Conservation (phyloP, 2,329 filamentous ascomycete species). For the Colletotrichum sp. region DNA sequence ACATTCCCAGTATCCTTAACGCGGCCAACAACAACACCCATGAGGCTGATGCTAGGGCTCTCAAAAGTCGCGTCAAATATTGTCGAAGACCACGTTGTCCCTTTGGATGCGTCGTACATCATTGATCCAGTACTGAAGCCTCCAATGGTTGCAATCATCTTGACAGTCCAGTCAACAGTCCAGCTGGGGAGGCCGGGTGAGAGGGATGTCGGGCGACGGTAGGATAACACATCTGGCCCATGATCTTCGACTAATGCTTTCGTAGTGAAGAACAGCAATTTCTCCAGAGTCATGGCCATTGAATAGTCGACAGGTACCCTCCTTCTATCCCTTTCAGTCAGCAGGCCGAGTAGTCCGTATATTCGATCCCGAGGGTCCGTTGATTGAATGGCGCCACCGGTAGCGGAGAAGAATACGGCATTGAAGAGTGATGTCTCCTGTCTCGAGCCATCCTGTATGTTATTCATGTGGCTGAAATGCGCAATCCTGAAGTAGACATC, state of each 20-base stretch:
- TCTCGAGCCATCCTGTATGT: neutral
- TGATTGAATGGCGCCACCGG: neutral
- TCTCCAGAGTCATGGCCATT: neutral
- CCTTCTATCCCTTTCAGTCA: neutral
- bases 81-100: neutral
- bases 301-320: neutral
- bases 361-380: neutral
- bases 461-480: neutral
- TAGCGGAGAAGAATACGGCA: neutral
- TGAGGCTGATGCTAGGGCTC: neutral
- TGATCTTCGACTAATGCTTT: neutral
- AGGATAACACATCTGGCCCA: neutral
- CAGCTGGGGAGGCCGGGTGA: neutral
- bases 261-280: neutral
- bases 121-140: neutral
- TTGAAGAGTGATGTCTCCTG: neutral
- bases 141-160: neutral
- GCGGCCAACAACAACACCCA: neutral
- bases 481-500: neutral
- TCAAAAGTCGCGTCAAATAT: neutral
- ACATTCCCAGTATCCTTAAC: neutral
- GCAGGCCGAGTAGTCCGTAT: neutral
- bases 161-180: neutral
- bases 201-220: neutral
- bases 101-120: neutral